Conservation (phyloP, 192 early-diverging fungal genomes). For the Pilobolus umbonatus region DNA sequence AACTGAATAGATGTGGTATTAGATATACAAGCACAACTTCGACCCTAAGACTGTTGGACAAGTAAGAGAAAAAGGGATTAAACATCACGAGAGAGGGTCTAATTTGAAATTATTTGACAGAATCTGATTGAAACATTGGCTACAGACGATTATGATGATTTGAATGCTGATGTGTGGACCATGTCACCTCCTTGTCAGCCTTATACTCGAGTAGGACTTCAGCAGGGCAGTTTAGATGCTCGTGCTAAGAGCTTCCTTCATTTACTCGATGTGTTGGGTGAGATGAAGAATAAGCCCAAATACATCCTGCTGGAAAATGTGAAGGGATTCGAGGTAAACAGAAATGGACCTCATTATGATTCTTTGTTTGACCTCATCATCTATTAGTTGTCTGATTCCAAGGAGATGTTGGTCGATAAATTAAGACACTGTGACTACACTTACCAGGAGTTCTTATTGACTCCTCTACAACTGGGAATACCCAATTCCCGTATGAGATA, state of each 20-base stretch:
- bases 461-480: slow-evolving; percentile 67
- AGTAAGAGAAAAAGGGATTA: slow-evolving; percentile 12
- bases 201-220: slow-evolving; percentile 66
- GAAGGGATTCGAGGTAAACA: slow-evolving; percentile 65
- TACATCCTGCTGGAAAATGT: slow-evolving; percentile 79
- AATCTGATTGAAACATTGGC: slow-evolving; percentile 61
- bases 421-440: slow-evolving; percentile 49
- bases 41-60: slow-evolving; percentile 25
- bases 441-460: slow-evolving; percentile 71
- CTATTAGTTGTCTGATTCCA: slow-evolving; percentile 51
- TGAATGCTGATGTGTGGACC: slow-evolving; percentile 68
- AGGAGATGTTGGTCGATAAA: slow-evolving; percentile 46
- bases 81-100: neutral
- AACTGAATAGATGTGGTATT: no score
- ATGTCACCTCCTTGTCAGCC: slow-evolving; percentile 86
- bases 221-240: slow-evolving; percentile 64
- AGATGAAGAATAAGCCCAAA: slow-evolving; percentile 49
- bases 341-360: no score
- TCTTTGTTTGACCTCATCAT: no score
- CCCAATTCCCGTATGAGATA: slow-evolving; percentile 80
- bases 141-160: slow-evolving; percentile 52
- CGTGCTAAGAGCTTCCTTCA: slow-evolving; percentile 74
- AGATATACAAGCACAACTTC: slow-evolving; percentile 34
- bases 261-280: slow-evolving; percentile 57
- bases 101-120: slow-evolving; percentile 13